Evolutionary conservation across 2,329 filamentous ascomycete species (phyloP).

Genomic region (Herpotrichia juniperi): DNA sequence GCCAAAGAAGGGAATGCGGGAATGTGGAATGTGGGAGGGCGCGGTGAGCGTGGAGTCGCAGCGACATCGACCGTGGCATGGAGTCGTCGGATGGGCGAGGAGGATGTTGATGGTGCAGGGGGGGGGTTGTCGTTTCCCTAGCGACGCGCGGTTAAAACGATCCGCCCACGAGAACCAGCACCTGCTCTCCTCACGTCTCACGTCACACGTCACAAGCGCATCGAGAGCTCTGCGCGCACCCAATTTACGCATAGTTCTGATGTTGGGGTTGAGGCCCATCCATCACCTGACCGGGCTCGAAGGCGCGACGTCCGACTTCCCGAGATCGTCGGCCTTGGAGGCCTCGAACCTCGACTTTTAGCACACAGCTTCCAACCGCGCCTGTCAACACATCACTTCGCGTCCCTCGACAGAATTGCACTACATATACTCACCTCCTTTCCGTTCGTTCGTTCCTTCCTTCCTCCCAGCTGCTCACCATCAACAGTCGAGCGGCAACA

Average conservation of each 20-base stretch:
- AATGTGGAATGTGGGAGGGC: conserved; percentile 36
- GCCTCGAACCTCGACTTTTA: no score
- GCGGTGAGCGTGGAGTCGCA: conserved; percentile 28
- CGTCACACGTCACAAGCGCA: conserved; percentile 10
- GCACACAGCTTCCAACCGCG: background rate
- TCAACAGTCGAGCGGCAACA: background rate
- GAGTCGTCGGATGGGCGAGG: conserved; percentile 18
- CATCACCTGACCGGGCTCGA: no score
- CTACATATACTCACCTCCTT: no score
- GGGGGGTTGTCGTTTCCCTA: conserved; percentile 23
- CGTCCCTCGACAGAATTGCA: no score
- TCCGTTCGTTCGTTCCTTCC: no score
- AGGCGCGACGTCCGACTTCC: no score
- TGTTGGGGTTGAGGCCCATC: no score
- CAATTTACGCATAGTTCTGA: no score
- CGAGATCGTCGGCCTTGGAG: no score
- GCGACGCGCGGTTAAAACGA: conserved; percentile 15
- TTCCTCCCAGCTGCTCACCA: background rate
- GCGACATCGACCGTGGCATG: conserved; percentile 4
- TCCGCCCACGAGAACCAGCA: conserved; percentile 3
- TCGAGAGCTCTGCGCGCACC: no score
- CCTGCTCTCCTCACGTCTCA: background rate
- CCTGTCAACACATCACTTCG: no score
- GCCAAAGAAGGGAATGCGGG: conserved; percentile 39
- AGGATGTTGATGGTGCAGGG: conserved; percentile 27